Conservation (phyloP, 345 rosid species). For the Clausena lansium region DNA sequence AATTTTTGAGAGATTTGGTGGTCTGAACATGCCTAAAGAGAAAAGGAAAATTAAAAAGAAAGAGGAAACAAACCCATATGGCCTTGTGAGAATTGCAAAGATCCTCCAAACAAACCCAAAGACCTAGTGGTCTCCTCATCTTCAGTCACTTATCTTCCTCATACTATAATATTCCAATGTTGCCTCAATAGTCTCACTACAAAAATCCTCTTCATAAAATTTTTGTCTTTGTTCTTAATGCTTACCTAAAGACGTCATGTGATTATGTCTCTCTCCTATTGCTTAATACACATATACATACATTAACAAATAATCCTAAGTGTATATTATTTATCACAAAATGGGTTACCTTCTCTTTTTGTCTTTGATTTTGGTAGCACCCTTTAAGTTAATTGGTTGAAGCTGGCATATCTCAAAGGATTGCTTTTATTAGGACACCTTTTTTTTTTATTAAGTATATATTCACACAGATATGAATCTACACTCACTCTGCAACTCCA, state of each 20-base stretch:
- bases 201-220: neutral
- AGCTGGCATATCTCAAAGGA: slow-evolving; percentile 3
- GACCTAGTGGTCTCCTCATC: slow-evolving; percentile 16
- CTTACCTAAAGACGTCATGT: slow-evolving; percentile 11
- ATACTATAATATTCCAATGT: slow-evolving; percentile 14
- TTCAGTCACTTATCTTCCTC: slow-evolving; percentile 11
- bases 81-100: slow-evolving; percentile 2
- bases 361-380: slow-evolving; percentile 12
- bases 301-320: neutral
- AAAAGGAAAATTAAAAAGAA: neutral
- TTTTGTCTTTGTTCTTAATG: slow-evolving; percentile 5
- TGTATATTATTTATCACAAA: neutral
- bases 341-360: slow-evolving; percentile 4
- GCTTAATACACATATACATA: neutral
- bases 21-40: neutral
- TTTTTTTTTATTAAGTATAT: neutral
- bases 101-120: slow-evolving; percentile 11
- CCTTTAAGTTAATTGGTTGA: neutral
- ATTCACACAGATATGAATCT: neutral
- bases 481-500: slow-evolving; percentile 4
- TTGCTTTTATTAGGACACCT: neutral
- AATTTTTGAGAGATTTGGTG: slow-evolving; percentile 11
- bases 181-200: slow-evolving; percentile 13
- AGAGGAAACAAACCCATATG: slow-evolving; percentile 16
- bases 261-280: slow-evolving; percentile 15